phyloP scores from a whole-genome alignment of 352 stramenopile species.

The Globisporangium lucens region DNA sequence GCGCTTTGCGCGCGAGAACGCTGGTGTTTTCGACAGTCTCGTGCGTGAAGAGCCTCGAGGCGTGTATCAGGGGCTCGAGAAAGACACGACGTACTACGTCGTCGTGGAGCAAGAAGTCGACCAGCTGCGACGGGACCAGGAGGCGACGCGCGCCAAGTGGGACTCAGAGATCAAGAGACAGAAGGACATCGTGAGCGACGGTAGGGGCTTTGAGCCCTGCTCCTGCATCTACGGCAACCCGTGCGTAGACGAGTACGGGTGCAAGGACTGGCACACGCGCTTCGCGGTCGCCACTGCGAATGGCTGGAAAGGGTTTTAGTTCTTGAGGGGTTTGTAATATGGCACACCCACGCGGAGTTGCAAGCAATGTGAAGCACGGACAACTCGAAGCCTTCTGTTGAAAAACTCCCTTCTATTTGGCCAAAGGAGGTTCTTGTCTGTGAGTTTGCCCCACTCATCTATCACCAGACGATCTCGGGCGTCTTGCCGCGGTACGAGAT shows the following conservation, averaged over 20 bases:
- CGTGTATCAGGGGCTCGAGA: constrained; percentile 67
- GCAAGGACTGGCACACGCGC: constrained; percentile 83
- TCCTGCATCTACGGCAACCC: constrained; percentile 90
- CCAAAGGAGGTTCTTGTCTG: background rate
- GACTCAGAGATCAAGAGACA: constrained; percentile 31
- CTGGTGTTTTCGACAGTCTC: constrained; percentile 50
- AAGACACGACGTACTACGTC: constrained; percentile 73
- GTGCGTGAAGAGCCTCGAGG: constrained; percentile 65
- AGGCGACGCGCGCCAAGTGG: constrained; percentile 53
- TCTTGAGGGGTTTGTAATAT: background rate
- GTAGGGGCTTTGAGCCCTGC: constrained; percentile 76
- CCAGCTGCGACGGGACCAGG: constrained; percentile 64
- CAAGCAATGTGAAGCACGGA: background rate
- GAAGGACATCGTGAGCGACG: constrained; percentile 45
- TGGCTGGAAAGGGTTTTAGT: constrained; percentile 79
- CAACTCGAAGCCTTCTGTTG: background rate
- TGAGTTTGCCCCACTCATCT: background rate
- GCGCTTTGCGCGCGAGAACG: constrained; percentile 52
- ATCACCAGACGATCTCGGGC: constrained; percentile 19
- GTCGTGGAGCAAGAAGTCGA: constrained; percentile 81
- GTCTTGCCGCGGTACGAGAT: constrained; percentile 58
- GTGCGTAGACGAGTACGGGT: constrained; percentile 89
- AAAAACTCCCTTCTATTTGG: background rate
- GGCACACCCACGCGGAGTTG: background rate
- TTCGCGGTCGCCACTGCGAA: constrained; percentile 84